phyloP scores from a whole-genome alignment of 2,329 filamentous ascomycete genomes.

The Tolypocladium pustulatum region DNA sequence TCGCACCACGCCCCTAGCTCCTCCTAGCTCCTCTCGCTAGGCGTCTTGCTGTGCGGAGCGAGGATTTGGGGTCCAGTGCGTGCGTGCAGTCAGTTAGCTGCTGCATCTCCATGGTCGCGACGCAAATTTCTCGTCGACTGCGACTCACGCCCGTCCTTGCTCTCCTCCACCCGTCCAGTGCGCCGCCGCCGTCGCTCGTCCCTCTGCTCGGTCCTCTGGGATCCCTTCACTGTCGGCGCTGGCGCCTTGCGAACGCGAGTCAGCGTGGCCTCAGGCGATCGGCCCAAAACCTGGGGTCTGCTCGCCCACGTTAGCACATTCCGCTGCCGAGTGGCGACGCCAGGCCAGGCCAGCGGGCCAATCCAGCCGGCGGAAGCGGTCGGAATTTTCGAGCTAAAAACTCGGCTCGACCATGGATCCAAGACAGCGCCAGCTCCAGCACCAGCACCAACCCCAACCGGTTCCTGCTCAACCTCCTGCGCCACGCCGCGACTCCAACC shows the following conservation, averaged over 20 bases:
- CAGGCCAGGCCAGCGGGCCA: neutral
- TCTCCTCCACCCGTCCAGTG: neutral
- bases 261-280: no score
- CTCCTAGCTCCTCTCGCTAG: neutral
- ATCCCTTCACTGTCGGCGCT: neutral
- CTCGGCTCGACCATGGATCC: constrained; percentile 22
- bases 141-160: neutral
- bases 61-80: neutral
- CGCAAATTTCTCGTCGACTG: neutral
- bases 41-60: neutral
- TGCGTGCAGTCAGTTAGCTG: neutral
- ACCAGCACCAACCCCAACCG: neutral
- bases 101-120: neutral
- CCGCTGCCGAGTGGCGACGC: neutral
- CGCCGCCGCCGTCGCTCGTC: neutral
- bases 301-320: neutral
- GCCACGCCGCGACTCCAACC: neutral
- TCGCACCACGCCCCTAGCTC: neutral
- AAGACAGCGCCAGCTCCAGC: constrained; percentile 12
- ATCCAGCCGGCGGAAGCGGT: constrained; percentile 1
- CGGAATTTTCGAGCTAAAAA: constrained; percentile 23
- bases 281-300: neutral
- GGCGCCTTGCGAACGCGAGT: neutral
- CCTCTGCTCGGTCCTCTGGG: neutral
- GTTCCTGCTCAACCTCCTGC: neutral